phyloP scores from a whole-genome alignment of 352 stramenopile genomes.

The Phytophthora constricta region DNA sequence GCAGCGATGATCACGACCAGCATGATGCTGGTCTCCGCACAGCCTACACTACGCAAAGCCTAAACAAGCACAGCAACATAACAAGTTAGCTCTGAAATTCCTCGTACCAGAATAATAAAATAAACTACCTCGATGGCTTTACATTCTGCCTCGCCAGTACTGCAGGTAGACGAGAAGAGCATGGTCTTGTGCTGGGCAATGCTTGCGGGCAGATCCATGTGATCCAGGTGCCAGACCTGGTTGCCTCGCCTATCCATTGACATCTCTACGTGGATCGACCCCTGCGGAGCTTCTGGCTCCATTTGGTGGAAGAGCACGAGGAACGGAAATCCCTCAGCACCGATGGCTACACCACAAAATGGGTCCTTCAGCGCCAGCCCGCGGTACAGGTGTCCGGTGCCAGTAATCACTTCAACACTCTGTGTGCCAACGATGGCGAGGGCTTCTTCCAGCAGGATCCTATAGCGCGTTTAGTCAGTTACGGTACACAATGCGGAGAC shows the following conservation, averaged over 20 bases:
- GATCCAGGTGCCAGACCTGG: constrained; percentile 30
- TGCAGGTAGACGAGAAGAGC: constrained; percentile 45
- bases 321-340: constrained; percentile 50
- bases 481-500: neutral
- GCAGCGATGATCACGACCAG: constrained; percentile 48
- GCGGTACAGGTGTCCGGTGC: constrained; percentile 37
- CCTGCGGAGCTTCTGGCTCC: constrained; percentile 43
- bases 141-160: constrained; percentile 31
- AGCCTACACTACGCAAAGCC: constrained; percentile 36
- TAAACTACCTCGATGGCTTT: constrained; percentile 45
- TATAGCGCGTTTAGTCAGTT: constrained; percentile 8
- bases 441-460: constrained; percentile 66
- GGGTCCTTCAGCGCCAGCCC: constrained; percentile 30
- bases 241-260: constrained; percentile 13
- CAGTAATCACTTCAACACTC: constrained; percentile 41
- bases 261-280: constrained; percentile 40
- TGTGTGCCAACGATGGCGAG: constrained; percentile 41
- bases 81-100: no score
- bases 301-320: constrained; percentile 60
- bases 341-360: constrained; percentile 52
- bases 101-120: neutral
- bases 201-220: constrained; percentile 43
- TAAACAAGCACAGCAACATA: no score
- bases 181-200: constrained; percentile 43
- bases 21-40: constrained; percentile 42